Percentiles rank a stretch among this genome's conserved stretches.
These are phyloP conservation scores for Oenanthe javanica DNA, from an alignment of 140 eudicot genomes.

Conservation along the genomic window DNA sequence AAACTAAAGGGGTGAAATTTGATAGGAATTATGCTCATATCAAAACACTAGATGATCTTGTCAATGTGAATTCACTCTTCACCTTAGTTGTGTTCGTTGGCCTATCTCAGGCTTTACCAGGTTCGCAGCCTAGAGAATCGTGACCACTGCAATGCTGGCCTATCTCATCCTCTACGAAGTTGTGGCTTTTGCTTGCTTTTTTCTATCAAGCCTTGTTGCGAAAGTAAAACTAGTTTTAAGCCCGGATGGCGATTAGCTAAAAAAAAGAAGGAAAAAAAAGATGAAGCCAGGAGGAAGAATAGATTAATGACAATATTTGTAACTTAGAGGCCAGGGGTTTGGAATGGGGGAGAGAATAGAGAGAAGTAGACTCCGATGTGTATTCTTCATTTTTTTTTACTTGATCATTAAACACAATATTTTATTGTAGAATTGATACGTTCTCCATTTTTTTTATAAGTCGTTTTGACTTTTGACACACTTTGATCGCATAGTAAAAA, in stretches of 20 bases:
- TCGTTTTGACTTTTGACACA: too few relatives aligned
- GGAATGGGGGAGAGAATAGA: too few relatives aligned
- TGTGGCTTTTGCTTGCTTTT: not conserved
- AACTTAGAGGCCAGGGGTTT: too few relatives aligned
- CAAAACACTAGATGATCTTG: not conserved
- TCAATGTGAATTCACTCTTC: conserved; percentile 1
- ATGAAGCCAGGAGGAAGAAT: too few relatives aligned
- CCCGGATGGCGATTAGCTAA: not conserved
- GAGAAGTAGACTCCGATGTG: too few relatives aligned
- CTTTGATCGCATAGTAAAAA: too few relatives aligned
- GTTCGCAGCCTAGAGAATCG: not conserved
- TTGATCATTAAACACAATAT: too few relatives aligned
- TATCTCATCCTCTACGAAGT: not conserved
- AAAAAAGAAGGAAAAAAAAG: too few relatives aligned
- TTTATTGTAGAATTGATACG: too few relatives aligned
- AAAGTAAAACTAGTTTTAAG: not conserved
- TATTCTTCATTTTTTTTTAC: too few relatives aligned
- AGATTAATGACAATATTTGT: not conserved
- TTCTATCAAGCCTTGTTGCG: not conserved
- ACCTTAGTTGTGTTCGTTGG: not conserved
- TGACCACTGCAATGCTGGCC: not conserved
- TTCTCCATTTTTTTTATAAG: too few relatives aligned
- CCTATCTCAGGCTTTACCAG: not conserved
- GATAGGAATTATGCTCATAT: not conserved
- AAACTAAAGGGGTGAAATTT: not conserved